These are phyloP conservation scores for Arbutus unedo DNA, from an alignment of 148 eudicot species.

Conservation along the genomic window DNA sequence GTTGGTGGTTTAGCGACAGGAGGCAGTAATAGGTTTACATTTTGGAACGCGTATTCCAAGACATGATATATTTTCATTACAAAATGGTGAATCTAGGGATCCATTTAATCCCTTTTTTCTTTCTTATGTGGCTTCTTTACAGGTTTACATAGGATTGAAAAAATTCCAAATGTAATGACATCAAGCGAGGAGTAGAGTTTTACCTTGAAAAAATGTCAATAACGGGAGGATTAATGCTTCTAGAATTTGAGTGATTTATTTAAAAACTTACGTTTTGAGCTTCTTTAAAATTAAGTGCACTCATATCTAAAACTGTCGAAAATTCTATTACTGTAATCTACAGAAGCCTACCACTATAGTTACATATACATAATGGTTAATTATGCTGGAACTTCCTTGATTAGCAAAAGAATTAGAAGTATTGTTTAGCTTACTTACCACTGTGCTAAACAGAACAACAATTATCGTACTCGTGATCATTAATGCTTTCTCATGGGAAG, in stretches of 20 bases:
- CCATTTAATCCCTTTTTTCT: neutral
- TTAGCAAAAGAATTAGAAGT: neutral
- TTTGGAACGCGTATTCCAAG: neutral
- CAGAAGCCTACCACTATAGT: neutral
- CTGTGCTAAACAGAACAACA: conserved; percentile 81
- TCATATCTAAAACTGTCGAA: neutral
- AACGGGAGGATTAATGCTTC: neutral
- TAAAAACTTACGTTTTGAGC: neutral
- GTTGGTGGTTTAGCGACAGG: neutral
- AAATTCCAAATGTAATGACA: neutral
- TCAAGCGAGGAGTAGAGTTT: neutral
- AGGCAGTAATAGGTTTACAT: neutral
- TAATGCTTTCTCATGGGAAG: conserved; percentile 37
- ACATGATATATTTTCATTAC: neutral
- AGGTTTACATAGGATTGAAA: neutral
- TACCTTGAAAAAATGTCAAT: neutral
- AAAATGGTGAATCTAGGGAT: neutral
- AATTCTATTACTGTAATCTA: neutral
- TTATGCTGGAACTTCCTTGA: neutral
- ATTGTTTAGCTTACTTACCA: conserved; percentile 48
- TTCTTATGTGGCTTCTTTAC: neutral
- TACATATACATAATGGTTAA: neutral
- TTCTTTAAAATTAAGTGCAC: neutral
- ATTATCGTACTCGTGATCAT: conserved; percentile 76
- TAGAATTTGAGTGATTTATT: neutral